Base-by-base conservation (phyloP, 768 basidiomycete genomes). In the Boletus vinaceobasis region DNA sequence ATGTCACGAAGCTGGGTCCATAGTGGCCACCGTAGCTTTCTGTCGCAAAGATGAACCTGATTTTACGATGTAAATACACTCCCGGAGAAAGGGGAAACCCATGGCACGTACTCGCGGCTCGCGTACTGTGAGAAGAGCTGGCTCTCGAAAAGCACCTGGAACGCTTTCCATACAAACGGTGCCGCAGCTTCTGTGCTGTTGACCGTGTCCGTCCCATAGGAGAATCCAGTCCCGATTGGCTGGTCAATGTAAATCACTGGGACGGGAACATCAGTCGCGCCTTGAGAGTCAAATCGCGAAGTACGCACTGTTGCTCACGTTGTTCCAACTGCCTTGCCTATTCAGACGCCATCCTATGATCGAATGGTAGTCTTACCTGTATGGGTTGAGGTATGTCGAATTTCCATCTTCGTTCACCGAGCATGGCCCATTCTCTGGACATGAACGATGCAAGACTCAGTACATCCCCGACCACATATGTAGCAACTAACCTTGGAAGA, bases 11-110 rank as follows among this genome's bases (percentile, higher is more conserved):
- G 47, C 74, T 74, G 4, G 85, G 84, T 1, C 81, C 85, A 62
- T 85, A 87, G 61, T 87, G 84, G 0, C 85, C 84, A 7, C 85
- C 85, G 51, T 85, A 87, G 48, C 82, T 84, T 63, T 87, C 85
- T 6, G 85, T 85, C 2, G 82, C 77, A 43, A 86, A 76, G 36
- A 84, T 78, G 59, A 86, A 85, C 60, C 85, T 85, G 37, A 19
- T 23, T 0, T 33, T 38, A 14, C 31, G 15, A 19, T 43, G 5
- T 49, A 19, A 51, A 17, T 7, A 19, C 15, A 15, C 45, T 14
- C 7, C 39, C 14, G 8, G n/a, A 31, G 6, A n/a, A n/a, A 48
- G 14, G n/a, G n/a, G 5, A 37, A 1, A 35, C 8, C 3, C 8
- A 13, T 15, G 36, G 13, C 56, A 66, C 79, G 37, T 59, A 82